Percentiles rank a stretch among this genome's conserved stretches.
Evolutionary conservation across 345 rosid genomes (phyloP).

Genomic region (Jatropha curcas): DNA sequence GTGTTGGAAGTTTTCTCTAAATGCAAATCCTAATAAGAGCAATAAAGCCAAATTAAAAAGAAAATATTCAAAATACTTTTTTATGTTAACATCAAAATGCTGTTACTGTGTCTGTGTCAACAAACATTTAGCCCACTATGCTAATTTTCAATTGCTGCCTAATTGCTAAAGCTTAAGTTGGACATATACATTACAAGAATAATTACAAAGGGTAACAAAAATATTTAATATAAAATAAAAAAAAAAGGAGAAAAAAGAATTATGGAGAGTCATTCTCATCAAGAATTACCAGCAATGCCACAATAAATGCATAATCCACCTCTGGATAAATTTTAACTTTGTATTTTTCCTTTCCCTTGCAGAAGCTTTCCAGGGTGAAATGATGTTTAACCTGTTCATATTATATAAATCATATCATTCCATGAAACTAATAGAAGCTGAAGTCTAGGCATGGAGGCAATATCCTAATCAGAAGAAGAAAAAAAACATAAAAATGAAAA

Average conservation of each 20-base stretch:
- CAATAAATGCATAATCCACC: conserved; percentile 74
- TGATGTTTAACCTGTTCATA: conserved; percentile 52
- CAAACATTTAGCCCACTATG: too few species aligned
- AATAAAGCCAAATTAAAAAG: too few species aligned
- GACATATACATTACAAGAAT: too few species aligned
- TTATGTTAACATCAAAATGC: too few species aligned
- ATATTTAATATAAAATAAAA: background rate
- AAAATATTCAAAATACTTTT: too few species aligned
- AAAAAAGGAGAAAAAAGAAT: background rate
- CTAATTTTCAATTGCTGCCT: too few species aligned
- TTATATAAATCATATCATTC: background rate
- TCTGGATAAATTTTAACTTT: conserved; percentile 62
- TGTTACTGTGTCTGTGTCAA: too few species aligned
- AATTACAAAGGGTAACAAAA: background rate
- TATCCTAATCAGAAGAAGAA: background rate
- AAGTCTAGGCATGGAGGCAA: too few species aligned
- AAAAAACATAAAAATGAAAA: background rate
- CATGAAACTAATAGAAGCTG: too few species aligned
- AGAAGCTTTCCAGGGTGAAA: conserved; percentile 61
- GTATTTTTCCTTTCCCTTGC: conserved; percentile 62
- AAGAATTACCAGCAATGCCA: conserved; percentile 60
- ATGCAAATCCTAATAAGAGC: too few species aligned
- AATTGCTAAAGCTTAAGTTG: too few species aligned
- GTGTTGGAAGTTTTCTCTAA: too few species aligned
- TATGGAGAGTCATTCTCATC: conserved; percentile 49